Evolutionary conservation across 495 filamentous ascomycete genomes (phyloP).

Genomic region (Penicillium taxi): DNA sequence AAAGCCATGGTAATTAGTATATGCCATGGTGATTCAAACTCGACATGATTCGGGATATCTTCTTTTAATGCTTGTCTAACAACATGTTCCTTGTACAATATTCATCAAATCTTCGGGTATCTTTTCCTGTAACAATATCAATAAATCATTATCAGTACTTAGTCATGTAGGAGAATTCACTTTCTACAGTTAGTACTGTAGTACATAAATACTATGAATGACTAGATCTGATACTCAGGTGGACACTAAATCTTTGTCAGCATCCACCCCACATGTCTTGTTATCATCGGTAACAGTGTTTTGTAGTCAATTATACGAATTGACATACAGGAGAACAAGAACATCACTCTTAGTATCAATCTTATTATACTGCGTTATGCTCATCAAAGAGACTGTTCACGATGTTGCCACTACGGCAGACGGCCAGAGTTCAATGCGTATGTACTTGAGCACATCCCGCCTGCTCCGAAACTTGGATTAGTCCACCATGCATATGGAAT

Average conservation of each 20-base stretch:
- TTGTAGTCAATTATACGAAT: too few species aligned
- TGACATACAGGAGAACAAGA: background rate
- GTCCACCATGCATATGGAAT: too few species aligned
- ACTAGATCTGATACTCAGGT: too few species aligned
- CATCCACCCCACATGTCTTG: conserved; percentile 9
- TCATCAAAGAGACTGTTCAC: conserved; percentile 56
- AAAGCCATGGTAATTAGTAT: conserved; percentile 4
- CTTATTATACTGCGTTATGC: conserved; percentile 52
- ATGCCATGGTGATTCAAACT: conserved; percentile 1
- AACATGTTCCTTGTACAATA: conserved; percentile 23
- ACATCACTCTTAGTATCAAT: background rate
- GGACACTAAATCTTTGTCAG: too few species aligned
- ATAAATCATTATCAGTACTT: too few species aligned
- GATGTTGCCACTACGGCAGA: conserved; percentile 62
- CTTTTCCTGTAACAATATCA: too few species aligned
- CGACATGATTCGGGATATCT: conserved; percentile 13
- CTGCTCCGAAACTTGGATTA: too few species aligned
- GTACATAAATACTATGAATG: too few species aligned
- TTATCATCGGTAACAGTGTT: conserved; percentile 1
- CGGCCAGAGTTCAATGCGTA: conserved; percentile 57
- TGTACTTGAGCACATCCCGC: conserved; percentile 8
- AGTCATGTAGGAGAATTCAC: too few species aligned
- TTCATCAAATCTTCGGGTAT: conserved; percentile 12
- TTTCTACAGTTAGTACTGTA: too few species aligned
- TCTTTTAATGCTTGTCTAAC: conserved; percentile 16